Base-by-base conservation (phyloP, 2,329 filamentous ascomycete genomes). In the Cordyceps sp. region DNA sequence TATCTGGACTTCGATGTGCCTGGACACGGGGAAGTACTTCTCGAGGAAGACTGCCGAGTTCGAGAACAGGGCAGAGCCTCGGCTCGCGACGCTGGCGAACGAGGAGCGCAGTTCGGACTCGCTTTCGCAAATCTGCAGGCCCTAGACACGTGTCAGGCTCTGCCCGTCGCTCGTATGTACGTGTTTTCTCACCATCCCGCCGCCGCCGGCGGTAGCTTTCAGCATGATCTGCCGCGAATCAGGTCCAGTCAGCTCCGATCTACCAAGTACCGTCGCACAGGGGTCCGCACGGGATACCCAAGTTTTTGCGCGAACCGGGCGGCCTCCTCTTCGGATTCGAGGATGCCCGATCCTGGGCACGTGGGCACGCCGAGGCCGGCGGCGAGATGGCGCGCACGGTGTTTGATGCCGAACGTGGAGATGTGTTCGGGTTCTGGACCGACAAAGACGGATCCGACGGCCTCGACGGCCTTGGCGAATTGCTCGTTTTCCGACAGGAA, bases 1-100 rank as follows among this genome's bases (percentile, higher is more conserved):
- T 2, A 81, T 58, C 39, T 80, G 76, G 0, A 79, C 69, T 45
- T 81, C 75, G 24, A 80, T 68, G 40, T 80, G 75, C 30, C 68
- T 64, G n/a, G 65, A 67, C 1, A 59, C 58, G 0, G 68, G 65
- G 31, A 70, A 73, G 42, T 69, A 80, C 17, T 61, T 61, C 43
- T 80, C 74, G 22, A 81, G 59, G 38, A 78, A 73, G 5, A 78
- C 60, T 0, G 69, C 72, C 0, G 61, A 49, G 39, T 77, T 67
- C 37, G 69, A 68, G 49, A 78, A 79, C 0, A 77, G 55, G 0
- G 66, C 61, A 31, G 61, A 53, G 0, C 66, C 70, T 25, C 71
- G 57, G 3, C 63, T 69, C 35, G 66, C 59, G 2, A 76, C 72
- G n/a, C 52, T 61, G 21, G 52, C 53, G 36, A 71, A 66, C 4